These are phyloP conservation scores for Chenopodium formosanum DNA, from an alignment of 148 eudicot species.

Conservation along the genomic window DNA sequence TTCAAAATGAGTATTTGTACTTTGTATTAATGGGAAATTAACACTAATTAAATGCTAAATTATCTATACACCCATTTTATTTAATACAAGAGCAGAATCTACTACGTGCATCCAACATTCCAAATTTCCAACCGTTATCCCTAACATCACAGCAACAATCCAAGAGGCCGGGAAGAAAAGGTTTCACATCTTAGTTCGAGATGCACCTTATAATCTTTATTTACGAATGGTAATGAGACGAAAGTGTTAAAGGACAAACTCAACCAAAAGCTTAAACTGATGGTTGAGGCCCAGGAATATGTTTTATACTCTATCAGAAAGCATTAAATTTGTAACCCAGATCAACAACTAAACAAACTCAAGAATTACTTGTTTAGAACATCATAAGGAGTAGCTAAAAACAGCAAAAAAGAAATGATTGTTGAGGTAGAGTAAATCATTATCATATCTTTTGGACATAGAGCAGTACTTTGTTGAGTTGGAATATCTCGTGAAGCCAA, in stretches of 20 bases:
- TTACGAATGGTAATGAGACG: neutral
- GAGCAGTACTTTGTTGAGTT: conserved; percentile 2
- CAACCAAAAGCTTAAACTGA: too few relatives aligned
- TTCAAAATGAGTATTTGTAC: neutral
- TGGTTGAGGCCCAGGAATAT: too few relatives aligned
- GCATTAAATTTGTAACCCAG: neutral
- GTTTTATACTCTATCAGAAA: too few relatives aligned
- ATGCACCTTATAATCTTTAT: neutral
- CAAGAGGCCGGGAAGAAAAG: neutral
- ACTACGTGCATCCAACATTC: too few relatives aligned
- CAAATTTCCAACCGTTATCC: neutral
- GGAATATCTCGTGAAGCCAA: conserved; percentile 13
- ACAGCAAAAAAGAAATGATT: conserved; percentile 12
- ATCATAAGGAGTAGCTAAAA: conserved; percentile 8
- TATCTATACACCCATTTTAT: too few relatives aligned
- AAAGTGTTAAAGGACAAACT: too few relatives aligned
- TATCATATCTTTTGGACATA: conserved; percentile 6
- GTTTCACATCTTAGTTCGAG: neutral
- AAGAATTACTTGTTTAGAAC: neutral
- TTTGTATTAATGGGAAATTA: too few relatives aligned
- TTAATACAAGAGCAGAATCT: too few relatives aligned
- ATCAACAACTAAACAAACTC: neutral
- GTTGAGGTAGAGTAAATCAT: neutral
- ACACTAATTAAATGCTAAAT: too few relatives aligned
- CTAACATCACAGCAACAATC: neutral